Evolutionary conservation across 148 eudicot species (phyloP).

Genomic region (Camellia japonica): DNA sequence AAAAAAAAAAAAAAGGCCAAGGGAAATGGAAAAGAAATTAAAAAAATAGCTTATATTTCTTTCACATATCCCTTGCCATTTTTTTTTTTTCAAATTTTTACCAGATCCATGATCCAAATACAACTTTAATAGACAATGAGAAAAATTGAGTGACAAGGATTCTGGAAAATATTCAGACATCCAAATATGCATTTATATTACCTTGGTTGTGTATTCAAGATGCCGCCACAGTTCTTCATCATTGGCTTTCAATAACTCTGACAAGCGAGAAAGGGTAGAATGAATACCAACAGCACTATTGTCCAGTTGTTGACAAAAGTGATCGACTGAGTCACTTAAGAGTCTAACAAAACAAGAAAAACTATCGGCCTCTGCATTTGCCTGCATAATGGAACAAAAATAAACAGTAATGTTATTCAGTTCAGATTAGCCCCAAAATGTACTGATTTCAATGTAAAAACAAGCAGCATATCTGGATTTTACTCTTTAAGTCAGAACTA

Average conservation of each 20-base stretch:
- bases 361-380: conserved; percentile 65
- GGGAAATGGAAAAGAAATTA: no score
- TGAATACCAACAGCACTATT: conserved; percentile 60
- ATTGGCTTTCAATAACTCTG: conserved; percentile 44
- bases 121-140: no score
- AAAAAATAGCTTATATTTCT: no score
- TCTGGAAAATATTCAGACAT: background rate
- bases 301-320: conserved; percentile 71
- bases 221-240: conserved; percentile 70
- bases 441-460: background rate
- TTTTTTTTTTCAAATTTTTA: no score
- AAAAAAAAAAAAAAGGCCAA: no score
- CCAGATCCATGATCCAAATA: no score
- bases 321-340: conserved; percentile 60
- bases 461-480: background rate
- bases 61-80: no score
- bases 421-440: background rate
- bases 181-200: background rate
- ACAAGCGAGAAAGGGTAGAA: conserved; percentile 57
- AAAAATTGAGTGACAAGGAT: no score
- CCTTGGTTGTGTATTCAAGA: conserved; percentile 60
- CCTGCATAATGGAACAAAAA: conserved; percentile 32
- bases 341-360: conserved; percentile 61
- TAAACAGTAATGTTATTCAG: background rate
- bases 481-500: background rate